Evolutionary conservation across 2,329 filamentous ascomycete genomes (phyloP), one percentile per base, ranked within the genome.

Genomic region (Epicoccum nigrum): DNA sequence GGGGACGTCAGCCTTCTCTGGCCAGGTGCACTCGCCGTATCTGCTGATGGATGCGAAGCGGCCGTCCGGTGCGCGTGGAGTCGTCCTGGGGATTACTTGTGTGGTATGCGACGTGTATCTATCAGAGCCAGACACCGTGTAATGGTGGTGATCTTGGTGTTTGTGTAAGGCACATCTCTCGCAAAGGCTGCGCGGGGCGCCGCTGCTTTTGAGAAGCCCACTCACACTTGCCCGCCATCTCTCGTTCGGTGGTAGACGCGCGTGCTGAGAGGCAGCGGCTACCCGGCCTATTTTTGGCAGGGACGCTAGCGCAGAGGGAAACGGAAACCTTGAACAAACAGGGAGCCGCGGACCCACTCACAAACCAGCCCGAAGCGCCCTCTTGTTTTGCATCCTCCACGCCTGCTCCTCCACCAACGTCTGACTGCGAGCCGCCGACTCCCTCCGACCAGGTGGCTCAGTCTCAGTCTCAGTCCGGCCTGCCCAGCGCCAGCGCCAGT

Each of bases 1-100:
- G 43, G 49, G 49, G 49, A 30, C 13, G 49, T 51, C 49, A 52
- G 43, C 43, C 49, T 46, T 43, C 43, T 25, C 23, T 23, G 48
- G 48, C 48, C 43, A 44, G 52, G 55, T 45, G 54, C 41, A 43
- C 44, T 33, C 19, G 52, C 45, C 45, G 53, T 45, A 50, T 57
- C 46, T 38, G 46, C 27, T 52, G 49, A 42, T 43, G 43, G 25
- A 32, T 41, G n/a, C 42, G 23, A 25, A 23, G 13, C 13, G 17
- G 19, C 2, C 4, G 32, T 37, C 25, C 21, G 17, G 13, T 13
- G 25, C 15, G 31, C n/a, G n/a, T n/a, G n/a, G n/a, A n/a, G n/a
- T n/a, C n/a, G n/a, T n/a, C n/a, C n/a, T n/a, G n/a, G n/a, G n/a
- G n/a, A n/a, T n/a, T n/a, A n/a, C n/a, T n/a, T n/a, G n/a, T n/a